Conservation (phyloP, 1,139 yeast genomes). For the Blastobotrys raffinosifermentans region DNA sequence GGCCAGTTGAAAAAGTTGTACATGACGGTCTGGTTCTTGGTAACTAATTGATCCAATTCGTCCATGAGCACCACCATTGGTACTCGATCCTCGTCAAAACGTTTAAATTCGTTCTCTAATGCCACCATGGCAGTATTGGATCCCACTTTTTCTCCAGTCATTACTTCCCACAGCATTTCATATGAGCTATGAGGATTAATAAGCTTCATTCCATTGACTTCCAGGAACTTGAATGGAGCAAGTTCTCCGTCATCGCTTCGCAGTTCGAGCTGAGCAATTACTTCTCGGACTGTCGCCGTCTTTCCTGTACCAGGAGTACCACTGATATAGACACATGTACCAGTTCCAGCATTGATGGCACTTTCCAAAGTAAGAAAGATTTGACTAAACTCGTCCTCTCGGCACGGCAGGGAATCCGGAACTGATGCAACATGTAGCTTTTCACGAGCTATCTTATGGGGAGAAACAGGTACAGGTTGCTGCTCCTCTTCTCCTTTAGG, state of each 20-base stretch:
- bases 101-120: slow-evolving; percentile 49
- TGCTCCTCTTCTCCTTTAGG: background rate
- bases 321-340: slow-evolving; percentile 82
- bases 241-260: slow-evolving; percentile 41
- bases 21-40: slow-evolving; percentile 80
- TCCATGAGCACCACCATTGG: slow-evolving; percentile 80
- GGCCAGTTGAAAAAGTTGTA: slow-evolving; percentile 99
- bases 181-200: slow-evolving; percentile 83
- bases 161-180: slow-evolving; percentile 71
- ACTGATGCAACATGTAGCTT: slow-evolving; percentile 60
- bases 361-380: slow-evolving; percentile 66
- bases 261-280: slow-evolving; percentile 55
- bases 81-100: slow-evolving; percentile 33
- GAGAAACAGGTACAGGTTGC: slow-evolving; percentile 6
- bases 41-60: slow-evolving; percentile 87
- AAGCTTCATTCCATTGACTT: slow-evolving; percentile 85
- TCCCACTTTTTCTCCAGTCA: slow-evolving; percentile 57
- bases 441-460: slow-evolving; percentile 49
- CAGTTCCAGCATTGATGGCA: slow-evolving; percentile 66
- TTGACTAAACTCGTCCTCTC: slow-evolving; percentile 80
- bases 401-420: slow-evolving; percentile 68
- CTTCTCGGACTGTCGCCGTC: slow-evolving; percentile 89
- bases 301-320: slow-evolving; percentile 99
- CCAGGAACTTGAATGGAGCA: slow-evolving; percentile 63
- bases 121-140: slow-evolving; percentile 56